phyloP scores from a whole-genome alignment of 306 rosid genomes.

The Dalbergia oliveri region DNA sequence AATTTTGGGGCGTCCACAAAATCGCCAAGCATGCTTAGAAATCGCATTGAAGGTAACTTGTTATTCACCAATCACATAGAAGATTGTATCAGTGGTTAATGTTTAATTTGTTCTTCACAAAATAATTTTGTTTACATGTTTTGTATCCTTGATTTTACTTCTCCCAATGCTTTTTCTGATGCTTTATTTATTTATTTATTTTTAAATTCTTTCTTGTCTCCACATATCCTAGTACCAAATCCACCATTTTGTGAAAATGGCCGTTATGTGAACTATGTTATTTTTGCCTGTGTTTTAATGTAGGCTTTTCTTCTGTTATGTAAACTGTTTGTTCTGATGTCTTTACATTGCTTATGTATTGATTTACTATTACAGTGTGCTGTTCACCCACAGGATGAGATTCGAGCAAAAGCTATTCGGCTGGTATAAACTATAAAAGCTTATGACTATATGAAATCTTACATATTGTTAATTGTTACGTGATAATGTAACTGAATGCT shows the following conservation, averaged over 20 bases:
- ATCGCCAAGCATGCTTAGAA: slow-evolving; percentile 84
- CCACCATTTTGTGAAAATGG: slow-evolving; percentile 6
- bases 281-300: slow-evolving; percentile 26
- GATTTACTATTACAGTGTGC: slow-evolving; percentile 81
- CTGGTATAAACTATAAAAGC: slow-evolving; percentile 70
- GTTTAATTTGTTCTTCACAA: not conserved
- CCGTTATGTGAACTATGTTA: slow-evolving; percentile 7
- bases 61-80: not conserved
- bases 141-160: not conserved
- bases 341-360: slow-evolving; percentile 37
- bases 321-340: slow-evolving; percentile 6
- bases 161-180: not conserved
- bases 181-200: too few species aligned
- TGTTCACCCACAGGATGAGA: slow-evolving; percentile 90
- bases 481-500: slow-evolving; percentile 10
- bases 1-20: slow-evolving; percentile 88
- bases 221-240: not conserved
- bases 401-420: slow-evolving; percentile 95
- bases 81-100: not conserved
- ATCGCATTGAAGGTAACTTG: slow-evolving; percentile 82
- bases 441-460: slow-evolving; percentile 33
- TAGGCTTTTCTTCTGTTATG: slow-evolving; percentile 28
- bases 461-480: not conserved
- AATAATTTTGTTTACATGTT: not conserved
- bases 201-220: not conserved